Conservation (phyloP, 495 filamentous ascomycete genomes). For the Neurospora intermedia region DNA sequence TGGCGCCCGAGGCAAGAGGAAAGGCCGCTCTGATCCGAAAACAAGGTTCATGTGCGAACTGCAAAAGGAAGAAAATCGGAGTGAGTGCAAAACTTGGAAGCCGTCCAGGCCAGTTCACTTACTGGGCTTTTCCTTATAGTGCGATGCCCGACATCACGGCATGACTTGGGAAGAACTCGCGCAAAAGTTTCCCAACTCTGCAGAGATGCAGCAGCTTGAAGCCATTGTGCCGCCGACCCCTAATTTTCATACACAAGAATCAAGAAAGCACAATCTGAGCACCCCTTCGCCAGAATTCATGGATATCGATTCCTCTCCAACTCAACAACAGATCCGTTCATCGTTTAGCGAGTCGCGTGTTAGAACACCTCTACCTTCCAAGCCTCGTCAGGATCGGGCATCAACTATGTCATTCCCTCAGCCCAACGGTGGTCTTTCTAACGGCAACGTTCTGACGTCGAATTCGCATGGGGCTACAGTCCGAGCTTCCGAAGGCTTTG, state of each 20-base stretch:
- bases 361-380: constrained; percentile 37
- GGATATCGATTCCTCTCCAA: constrained; percentile 20
- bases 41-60: constrained; percentile 38
- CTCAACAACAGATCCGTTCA: constrained; percentile 21
- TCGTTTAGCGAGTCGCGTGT: constrained; percentile 32
- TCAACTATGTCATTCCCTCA: background rate
- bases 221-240: constrained; percentile 18
- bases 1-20: constrained; percentile 35
- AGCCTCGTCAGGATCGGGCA: constrained; percentile 33
- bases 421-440: background rate
- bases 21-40: constrained; percentile 40
- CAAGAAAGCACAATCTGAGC: constrained; percentile 9
- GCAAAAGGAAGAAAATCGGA: constrained; percentile 37
- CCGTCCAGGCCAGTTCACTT: constrained; percentile 3
- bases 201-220: constrained; percentile 22
- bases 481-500: background rate
- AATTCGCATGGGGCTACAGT: background rate
- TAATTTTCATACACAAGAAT: constrained; percentile 15
- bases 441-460: background rate
- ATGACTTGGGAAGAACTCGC: constrained; percentile 41
- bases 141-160: constrained; percentile 39
- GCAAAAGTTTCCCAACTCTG: constrained; percentile 30
- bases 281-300: constrained; percentile 6
- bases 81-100: constrained; percentile 25
- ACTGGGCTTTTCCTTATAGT: constrained; percentile 20